These are phyloP conservation scores for Phaseolus lunatus DNA, from an alignment of 306 rosid genomes.

Conservation along the genomic window DNA sequence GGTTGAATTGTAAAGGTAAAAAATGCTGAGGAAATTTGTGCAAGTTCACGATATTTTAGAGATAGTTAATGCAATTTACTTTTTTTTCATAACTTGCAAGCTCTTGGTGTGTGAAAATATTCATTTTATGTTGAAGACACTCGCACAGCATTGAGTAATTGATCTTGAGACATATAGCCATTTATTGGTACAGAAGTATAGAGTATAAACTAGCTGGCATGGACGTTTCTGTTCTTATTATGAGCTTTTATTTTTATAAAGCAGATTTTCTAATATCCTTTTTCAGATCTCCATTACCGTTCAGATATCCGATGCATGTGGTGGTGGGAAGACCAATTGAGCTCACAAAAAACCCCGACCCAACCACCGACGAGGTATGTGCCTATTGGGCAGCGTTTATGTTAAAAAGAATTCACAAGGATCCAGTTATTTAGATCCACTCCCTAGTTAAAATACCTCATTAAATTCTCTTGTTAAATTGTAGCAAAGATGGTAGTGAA, in stretches of 20 bases:
- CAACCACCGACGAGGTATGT: slow-evolving; percentile 63
- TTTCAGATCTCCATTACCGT: slow-evolving; percentile 86
- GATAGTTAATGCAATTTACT: too few species aligned
- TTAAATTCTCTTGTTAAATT: not conserved
- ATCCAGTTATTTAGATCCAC: slow-evolving; percentile 24
- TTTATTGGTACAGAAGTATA: slow-evolving; percentile 1
- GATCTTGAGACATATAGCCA: slow-evolving; percentile 29
- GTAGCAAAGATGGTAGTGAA: not conserved
- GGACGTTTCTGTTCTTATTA: slow-evolving; percentile 10
- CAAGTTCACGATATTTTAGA: too few species aligned
- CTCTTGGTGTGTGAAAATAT: not conserved
- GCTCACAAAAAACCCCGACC: slow-evolving; percentile 72
- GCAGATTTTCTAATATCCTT: slow-evolving; percentile 19
- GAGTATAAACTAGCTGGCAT: slow-evolving; percentile 24
- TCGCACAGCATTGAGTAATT: not conserved
- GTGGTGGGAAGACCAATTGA: slow-evolving; percentile 89
- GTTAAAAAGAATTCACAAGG: slow-evolving; percentile 35
- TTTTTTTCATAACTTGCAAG: not conserved
- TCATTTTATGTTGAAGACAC: slow-evolving; percentile 17
- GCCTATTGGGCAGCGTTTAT: not conserved
- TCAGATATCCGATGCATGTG: slow-evolving; percentile 73
- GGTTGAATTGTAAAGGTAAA: too few species aligned
- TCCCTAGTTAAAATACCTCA: not conserved
- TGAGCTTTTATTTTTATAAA: not conserved
- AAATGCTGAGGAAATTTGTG: too few species aligned